Percentiles rank a stretch among this genome's conserved stretches.
phyloP scores from a whole-genome alignment of 2,329 filamentous ascomycete genomes.

The Claviceps sp. region DNA sequence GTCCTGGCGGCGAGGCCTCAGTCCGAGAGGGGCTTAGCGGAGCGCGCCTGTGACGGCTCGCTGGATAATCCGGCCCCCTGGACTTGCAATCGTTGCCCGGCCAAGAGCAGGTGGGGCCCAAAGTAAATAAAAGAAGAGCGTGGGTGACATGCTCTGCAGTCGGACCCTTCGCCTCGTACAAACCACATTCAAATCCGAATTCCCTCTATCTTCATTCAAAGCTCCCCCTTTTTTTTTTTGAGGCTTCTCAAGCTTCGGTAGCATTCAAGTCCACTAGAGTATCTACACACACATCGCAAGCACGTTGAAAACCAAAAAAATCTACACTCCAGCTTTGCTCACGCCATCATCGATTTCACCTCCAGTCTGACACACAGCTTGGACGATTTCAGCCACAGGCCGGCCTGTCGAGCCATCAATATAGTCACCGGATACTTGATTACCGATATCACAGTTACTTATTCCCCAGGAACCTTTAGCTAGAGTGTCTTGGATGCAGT shows the following conservation, averaged over 20 bases:
- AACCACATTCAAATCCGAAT: conserved; percentile 9
- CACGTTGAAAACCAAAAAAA: not conserved
- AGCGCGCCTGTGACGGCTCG: not conserved
- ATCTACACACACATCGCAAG: not conserved
- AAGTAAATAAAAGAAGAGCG: conserved; percentile 33
- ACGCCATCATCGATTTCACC: conserved; percentile 21
- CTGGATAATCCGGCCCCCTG: conserved; percentile 6
- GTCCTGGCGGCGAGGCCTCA: not conserved
- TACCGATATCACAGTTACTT: conserved; percentile 29
- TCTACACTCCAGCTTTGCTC: conserved; percentile 25
- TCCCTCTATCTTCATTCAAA: conserved; percentile 5
- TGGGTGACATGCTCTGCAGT: conserved; percentile 9
- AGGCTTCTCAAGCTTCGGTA: conserved; percentile 6
- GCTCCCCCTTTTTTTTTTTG: no score
- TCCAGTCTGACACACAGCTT: conserved; percentile 19
- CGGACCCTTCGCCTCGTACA: conserved; percentile 14
- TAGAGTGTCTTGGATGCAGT: conserved; percentile 47
- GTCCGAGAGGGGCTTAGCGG: conserved; percentile 1
- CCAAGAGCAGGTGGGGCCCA: conserved; percentile 20
- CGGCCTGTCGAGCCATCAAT: conserved; percentile 25
- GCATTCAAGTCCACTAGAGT: conserved; percentile 6
- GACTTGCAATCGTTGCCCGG: conserved; percentile 20
- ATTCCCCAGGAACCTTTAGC: conserved; percentile 41
- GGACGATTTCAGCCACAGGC: conserved; percentile 26
- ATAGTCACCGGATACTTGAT: conserved; percentile 33